A percentile compares a stretch with the other conserved stretches of the same genome.
Conservation (phyloP, 805 yeast species). For the Yarrowia porcina region DNA sequence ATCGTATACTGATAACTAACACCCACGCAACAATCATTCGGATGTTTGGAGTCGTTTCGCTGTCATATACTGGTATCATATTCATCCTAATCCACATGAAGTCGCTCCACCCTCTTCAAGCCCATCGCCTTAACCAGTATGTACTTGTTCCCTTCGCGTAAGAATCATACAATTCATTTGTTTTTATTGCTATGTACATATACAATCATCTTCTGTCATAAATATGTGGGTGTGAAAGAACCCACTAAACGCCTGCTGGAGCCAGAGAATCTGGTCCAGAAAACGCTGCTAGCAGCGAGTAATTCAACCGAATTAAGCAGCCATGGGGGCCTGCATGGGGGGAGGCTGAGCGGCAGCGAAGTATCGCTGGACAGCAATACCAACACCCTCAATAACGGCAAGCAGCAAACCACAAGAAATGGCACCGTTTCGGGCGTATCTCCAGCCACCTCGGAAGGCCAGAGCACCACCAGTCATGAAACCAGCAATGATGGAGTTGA, state of each 20-base stretch:
- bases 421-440: slow-evolving; percentile 92
- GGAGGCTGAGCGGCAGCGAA: slow-evolving; percentile 53
- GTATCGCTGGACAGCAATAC: slow-evolving; percentile 88
- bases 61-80: too few relatives aligned
- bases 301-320: slow-evolving; percentile 29
- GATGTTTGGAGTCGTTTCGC: too few relatives aligned
- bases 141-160: too few relatives aligned
- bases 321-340: slow-evolving; percentile 29
- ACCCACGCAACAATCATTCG: too few relatives aligned
- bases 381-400: slow-evolving; percentile 98
- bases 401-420: slow-evolving; percentile 95
- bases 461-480: slow-evolving; percentile 97
- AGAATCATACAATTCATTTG: not conserved
- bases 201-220: slow-evolving; percentile 23
- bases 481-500: slow-evolving; percentile 97
- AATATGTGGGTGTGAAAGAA: slow-evolving; percentile 18
- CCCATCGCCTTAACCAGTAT: too few relatives aligned
- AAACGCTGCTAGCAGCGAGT: not conserved
- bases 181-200: slow-evolving; percentile 20
- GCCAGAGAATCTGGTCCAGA: not conserved
- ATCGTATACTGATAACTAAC: too few relatives aligned
- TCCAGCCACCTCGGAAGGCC: slow-evolving; percentile 98
- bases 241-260: not conserved
- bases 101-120: too few relatives aligned
- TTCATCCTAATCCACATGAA: too few relatives aligned